Conservation (phyloP, 2,329 filamentous ascomycete species). For the Aureobasidium namibiae region DNA sequence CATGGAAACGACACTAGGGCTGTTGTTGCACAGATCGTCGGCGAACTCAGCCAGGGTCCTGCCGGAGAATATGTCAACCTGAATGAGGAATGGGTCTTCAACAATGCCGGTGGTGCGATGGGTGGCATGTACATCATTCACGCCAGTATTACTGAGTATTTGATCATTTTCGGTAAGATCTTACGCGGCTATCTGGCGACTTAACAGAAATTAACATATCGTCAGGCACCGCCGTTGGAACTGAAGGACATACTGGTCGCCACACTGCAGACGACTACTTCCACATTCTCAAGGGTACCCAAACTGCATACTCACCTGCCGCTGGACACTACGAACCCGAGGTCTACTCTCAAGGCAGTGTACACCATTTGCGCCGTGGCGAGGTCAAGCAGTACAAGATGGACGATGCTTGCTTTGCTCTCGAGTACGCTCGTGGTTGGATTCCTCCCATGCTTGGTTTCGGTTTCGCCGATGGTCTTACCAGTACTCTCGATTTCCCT, state of each 20-base stretch:
- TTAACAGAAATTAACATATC: background rate
- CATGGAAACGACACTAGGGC: constrained; percentile 68
- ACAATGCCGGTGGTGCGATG: constrained; percentile 88
- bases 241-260: constrained; percentile 78
- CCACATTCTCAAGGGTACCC: constrained; percentile 72
- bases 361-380: constrained; percentile 66
- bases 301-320: constrained; percentile 61
- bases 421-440: constrained; percentile 81
- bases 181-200: background rate
- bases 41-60: constrained; percentile 48
- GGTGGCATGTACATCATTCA: constrained; percentile 87
- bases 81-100: constrained; percentile 80
- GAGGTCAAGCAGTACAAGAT: constrained; percentile 76
- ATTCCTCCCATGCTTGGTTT: constrained; percentile 91
- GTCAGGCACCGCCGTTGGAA: constrained; percentile 62
- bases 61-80: constrained; percentile 52
- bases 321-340: constrained; percentile 56
- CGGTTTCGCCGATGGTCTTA: constrained; percentile 73
- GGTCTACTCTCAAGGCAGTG: constrained; percentile 58
- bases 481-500: constrained; percentile 74
- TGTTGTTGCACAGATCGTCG: constrained; percentile 62
- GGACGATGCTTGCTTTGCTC: constrained; percentile 66
- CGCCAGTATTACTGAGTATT: constrained; percentile 76
- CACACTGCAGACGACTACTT: constrained; percentile 95
- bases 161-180: constrained; percentile 64